Percentiles rank a stretch among this genome's conserved stretches.
phyloP scores from a whole-genome alignment of 2,329 filamentous ascomycete species.

The Colletotrichum filicis region DNA sequence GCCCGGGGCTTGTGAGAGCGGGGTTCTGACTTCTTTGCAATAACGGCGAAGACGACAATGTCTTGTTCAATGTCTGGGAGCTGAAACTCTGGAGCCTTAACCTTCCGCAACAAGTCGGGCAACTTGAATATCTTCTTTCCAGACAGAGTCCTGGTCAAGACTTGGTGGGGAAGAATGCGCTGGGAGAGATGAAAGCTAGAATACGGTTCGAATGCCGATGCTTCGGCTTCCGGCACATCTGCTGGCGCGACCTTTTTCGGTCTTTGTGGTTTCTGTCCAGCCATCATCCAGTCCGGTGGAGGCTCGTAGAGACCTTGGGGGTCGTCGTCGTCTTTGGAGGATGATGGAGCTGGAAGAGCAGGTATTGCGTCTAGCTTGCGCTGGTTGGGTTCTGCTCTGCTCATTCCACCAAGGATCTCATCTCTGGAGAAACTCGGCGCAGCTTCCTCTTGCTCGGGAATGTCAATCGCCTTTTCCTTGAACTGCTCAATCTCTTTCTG shows the following conservation, averaged over 20 bases:
- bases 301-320: slow-evolving; percentile 28
- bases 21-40: slow-evolving; percentile 89
- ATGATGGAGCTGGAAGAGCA: slow-evolving; percentile 8
- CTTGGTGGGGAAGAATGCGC: slow-evolving; percentile 83
- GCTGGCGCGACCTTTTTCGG: slow-evolving; percentile 43
- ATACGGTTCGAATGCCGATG: slow-evolving; percentile 83
- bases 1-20: slow-evolving; percentile 64
- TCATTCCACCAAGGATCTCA: slow-evolving; percentile 62
- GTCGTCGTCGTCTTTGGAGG: slow-evolving; percentile 2
- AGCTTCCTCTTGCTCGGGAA: slow-evolving; percentile 58
- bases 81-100: slow-evolving; percentile 86
- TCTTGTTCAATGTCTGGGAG: slow-evolving; percentile 87
- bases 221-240: slow-evolving; percentile 56
- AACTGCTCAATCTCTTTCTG: slow-evolving; percentile 69
- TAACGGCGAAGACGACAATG: slow-evolving; percentile 87
- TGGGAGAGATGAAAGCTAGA: slow-evolving; percentile 86
- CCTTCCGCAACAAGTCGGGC: slow-evolving; percentile 81
- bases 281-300: slow-evolving; percentile 29
- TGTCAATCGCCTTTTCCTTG: slow-evolving; percentile 66
- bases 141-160: slow-evolving; percentile 80
- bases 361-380: neutral
- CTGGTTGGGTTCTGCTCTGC: slow-evolving; percentile 32
- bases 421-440: slow-evolving; percentile 70
- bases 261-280: slow-evolving; percentile 14
- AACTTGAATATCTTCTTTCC: slow-evolving; percentile 82